phyloP scores from a whole-genome alignment of 441 rosid species.

The Daphne laureola region DNA sequence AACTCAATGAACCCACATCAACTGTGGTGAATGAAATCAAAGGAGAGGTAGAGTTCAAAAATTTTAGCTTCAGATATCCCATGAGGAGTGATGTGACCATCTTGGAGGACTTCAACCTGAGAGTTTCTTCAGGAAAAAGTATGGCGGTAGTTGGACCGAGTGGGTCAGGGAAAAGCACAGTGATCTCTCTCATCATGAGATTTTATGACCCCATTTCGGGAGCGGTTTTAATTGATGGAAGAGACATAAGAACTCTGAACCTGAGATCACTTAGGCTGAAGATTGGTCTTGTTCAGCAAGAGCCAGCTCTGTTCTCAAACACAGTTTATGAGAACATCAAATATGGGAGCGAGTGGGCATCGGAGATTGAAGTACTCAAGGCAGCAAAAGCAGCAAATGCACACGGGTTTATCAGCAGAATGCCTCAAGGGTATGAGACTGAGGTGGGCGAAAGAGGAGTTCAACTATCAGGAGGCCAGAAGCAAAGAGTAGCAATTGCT shows the following conservation, averaged over 20 bases:
- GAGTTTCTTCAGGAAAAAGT: conserved; percentile 47
- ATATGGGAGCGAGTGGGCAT: conserved; percentile 55
- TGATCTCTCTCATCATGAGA: conserved; percentile 56
- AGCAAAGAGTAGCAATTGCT: conserved; percentile 75
- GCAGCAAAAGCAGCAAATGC: conserved; percentile 78
- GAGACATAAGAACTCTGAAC: conserved; percentile 45
- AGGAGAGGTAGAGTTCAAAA: conserved; percentile 53
- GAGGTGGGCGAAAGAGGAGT: conserved; percentile 65
- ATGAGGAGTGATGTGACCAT: conserved; percentile 48
- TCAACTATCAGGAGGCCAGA: conserved; percentile 74
- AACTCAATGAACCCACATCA: conserved; percentile 32
- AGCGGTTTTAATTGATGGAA: conserved; percentile 47
- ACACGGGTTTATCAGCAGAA: conserved; percentile 60
- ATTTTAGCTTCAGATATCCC: conserved; percentile 64
- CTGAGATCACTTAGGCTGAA: conserved; percentile 51
- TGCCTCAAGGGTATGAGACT: conserved; percentile 68
- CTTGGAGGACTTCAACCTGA: conserved; percentile 41
- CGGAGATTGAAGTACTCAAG: conserved; percentile 58
- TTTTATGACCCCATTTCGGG: conserved; percentile 65
- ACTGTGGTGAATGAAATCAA: conserved; percentile 28
- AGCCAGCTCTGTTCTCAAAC: conserved; percentile 73
- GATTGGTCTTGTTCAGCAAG: conserved; percentile 74
- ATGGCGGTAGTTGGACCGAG: conserved; percentile 75
- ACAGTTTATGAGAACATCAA: conserved; percentile 65
- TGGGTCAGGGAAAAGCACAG: conserved; percentile 83